Conservation (phyloP, 129 eudicot species). For the Mikania micrantha region DNA sequence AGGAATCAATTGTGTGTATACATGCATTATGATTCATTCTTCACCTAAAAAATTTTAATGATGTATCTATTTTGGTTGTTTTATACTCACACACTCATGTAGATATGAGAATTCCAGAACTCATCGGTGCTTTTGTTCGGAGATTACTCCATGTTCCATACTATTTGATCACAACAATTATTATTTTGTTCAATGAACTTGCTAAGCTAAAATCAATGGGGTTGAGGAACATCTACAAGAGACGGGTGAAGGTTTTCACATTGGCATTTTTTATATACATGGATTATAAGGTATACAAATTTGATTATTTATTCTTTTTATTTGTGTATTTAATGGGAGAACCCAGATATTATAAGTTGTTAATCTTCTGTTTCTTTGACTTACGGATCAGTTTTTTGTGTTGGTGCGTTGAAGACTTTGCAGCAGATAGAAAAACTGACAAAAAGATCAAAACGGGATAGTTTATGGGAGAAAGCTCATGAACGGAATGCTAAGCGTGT, state of each 20-base stretch:
- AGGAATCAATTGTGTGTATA: too few relatives aligned
- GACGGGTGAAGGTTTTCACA: constrained; percentile 77
- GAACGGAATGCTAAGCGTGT: constrained; percentile 80
- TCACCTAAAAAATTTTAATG: not conserved
- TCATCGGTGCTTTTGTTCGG: constrained; percentile 28
- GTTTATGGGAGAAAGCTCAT: constrained; percentile 80
- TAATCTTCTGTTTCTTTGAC: not conserved
- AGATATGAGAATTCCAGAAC: constrained; percentile 33
- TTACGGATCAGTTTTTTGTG: not conserved
- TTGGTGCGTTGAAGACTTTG: constrained; percentile 43
- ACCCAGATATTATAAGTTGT: not conserved
- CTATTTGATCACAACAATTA: constrained; percentile 33
- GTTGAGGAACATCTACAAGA: constrained; percentile 69
- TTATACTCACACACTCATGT: constrained; percentile 10
- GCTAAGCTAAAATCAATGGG: constrained; percentile 50
- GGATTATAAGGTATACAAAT: constrained; percentile 63
- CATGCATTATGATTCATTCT: too few relatives aligned
- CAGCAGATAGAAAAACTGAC: constrained; percentile 86
- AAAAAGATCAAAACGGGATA: constrained; percentile 55
- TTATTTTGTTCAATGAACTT: constrained; percentile 33
- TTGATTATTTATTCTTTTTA: not conserved
- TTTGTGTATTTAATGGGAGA: not conserved
- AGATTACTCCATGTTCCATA: constrained; percentile 28
- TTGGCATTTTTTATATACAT: constrained; percentile 73
- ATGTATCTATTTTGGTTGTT: constrained; percentile 13